These are phyloP conservation scores for Huntiella omanensis DNA, from an alignment of 2,329 filamentous ascomycete species.

Conservation along the genomic window DNA sequence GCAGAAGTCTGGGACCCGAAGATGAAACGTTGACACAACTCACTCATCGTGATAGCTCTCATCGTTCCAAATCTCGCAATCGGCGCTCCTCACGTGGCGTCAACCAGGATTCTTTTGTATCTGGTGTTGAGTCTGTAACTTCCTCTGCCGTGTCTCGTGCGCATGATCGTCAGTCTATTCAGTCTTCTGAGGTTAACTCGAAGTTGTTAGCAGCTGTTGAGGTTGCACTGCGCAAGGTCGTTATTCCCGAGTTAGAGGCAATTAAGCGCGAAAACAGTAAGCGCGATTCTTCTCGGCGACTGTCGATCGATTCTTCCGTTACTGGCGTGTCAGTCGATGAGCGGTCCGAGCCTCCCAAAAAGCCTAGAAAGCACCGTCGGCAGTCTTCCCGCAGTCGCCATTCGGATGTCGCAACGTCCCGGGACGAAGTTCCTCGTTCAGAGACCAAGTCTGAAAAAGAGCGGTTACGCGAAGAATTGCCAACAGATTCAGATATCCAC, in stretches of 20 bases:
- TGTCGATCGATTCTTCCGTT: constrained; percentile 40
- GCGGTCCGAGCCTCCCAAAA: constrained; percentile 25
- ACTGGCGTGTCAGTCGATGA: constrained; percentile 37
- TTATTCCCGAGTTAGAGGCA: constrained; percentile 78
- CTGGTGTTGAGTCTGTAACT: constrained; percentile 34
- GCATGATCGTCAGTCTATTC: constrained; percentile 36
- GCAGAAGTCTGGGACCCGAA: background rate
- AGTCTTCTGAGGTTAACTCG: constrained; percentile 54
- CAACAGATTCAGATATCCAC: constrained; percentile 16
- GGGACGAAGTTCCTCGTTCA: background rate
- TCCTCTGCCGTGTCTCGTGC: constrained; percentile 34
- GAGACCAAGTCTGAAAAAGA: background rate
- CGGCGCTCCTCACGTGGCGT: constrained; percentile 21
- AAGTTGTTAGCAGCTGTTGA: constrained; percentile 82
- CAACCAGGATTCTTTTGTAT: constrained; percentile 33
- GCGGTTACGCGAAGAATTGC: constrained; percentile 28
- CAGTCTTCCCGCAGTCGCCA: constrained; percentile 12
- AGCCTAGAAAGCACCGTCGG: constrained; percentile 19
- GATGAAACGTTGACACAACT: constrained; percentile 7
- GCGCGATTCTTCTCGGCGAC: constrained; percentile 43
- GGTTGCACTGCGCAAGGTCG: constrained; percentile 75
- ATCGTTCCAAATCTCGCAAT: constrained; percentile 4
- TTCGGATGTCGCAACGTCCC: constrained; percentile 28
- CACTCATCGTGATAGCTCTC: constrained; percentile 8
- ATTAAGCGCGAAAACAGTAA: constrained; percentile 80